Conservation (phyloP, 768 basidiomycete species). For the Lactarius tabidus region DNA sequence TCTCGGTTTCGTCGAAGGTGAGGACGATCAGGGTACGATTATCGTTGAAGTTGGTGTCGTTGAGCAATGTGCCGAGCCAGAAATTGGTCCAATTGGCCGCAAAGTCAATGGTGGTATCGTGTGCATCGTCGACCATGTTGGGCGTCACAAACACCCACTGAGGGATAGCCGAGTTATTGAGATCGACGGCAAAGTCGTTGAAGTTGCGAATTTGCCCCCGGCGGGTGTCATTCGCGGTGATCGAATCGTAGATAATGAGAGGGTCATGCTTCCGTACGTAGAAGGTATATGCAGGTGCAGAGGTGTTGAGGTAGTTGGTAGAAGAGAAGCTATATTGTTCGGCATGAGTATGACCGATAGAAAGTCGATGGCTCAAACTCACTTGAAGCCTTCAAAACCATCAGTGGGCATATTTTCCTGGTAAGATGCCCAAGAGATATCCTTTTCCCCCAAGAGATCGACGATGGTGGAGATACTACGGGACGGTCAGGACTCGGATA, state of each 20-base stretch:
- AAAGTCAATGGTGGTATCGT: constrained; percentile 54
- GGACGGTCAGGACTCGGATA: neutral
- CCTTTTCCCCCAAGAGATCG: constrained; percentile 55
- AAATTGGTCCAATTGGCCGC: constrained; percentile 43
- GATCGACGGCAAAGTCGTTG: constrained; percentile 56
- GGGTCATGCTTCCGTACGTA: constrained; percentile 59
- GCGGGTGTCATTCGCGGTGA: constrained; percentile 42
- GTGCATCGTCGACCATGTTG: constrained; percentile 54
- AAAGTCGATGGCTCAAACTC: neutral
- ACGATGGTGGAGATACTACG: constrained; percentile 46
- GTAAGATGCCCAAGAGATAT: constrained; percentile 58
- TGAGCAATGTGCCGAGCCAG: constrained; percentile 51
- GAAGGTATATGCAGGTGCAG: constrained; percentile 40
- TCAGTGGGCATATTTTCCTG: constrained; percentile 55
- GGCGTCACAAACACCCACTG: constrained; percentile 65
- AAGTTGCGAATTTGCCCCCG: constrained; percentile 50
- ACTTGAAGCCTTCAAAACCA: constrained; percentile 36
- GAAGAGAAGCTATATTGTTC: constrained; percentile 33
- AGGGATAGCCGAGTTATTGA: constrained; percentile 46
- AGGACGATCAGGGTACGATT: constrained; percentile 52
- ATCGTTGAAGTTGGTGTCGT: constrained; percentile 50
- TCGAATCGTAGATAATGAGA: constrained; percentile 47
- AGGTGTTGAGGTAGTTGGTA: constrained; percentile 37
- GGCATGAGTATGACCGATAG: neutral
- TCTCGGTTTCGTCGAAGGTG: constrained; percentile 58